phyloP scores from a whole-genome alignment of 768 basidiomycete species.

The Suillus americanus region DNA sequence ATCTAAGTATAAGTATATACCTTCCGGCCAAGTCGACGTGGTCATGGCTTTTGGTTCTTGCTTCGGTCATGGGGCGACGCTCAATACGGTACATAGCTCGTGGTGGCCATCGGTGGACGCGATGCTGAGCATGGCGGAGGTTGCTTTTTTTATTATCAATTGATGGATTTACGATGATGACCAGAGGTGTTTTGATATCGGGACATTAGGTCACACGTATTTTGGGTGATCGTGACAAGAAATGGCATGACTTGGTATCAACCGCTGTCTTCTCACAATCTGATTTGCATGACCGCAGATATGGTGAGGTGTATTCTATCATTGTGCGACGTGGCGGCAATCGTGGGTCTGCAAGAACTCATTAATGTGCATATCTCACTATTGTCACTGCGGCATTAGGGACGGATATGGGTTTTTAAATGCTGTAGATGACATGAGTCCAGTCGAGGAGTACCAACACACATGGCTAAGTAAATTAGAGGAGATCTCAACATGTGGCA shows the following conservation, averaged over 20 bases:
- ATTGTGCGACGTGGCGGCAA: neutral
- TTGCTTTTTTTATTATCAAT: slow-evolving; percentile 1
- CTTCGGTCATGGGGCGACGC: slow-evolving; percentile 41
- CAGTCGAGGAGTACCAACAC: slow-evolving; percentile 3
- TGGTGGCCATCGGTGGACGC: slow-evolving; percentile 16
- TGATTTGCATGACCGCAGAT: neutral
- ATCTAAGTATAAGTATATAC: slow-evolving; percentile 22
- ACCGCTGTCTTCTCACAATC: neutral
- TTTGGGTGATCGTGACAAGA: slow-evolving; percentile 8
- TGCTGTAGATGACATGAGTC: slow-evolving; percentile 1
- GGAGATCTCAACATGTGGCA: neutral
- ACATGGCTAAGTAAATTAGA: slow-evolving; percentile 10
- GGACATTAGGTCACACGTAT: slow-evolving; percentile 14
- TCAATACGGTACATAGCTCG: slow-evolving; percentile 19
- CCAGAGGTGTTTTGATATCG: slow-evolving; percentile 21
- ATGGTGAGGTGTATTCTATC: neutral
- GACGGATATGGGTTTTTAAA: neutral
- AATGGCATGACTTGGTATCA: slow-evolving; percentile 8
- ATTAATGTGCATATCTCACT: neutral
- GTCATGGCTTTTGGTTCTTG: slow-evolving; percentile 35
- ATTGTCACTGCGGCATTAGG: neutral
- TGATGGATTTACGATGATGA: slow-evolving; percentile 10
- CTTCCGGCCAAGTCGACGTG: slow-evolving; percentile 40
- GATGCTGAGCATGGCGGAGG: slow-evolving; percentile 17
- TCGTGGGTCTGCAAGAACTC: neutral